Evolutionary conservation across 2,329 filamentous ascomycete genomes (phyloP), one percentile per base, ranked within the genome.

Genomic region (Penicillium brevicompactum): DNA sequence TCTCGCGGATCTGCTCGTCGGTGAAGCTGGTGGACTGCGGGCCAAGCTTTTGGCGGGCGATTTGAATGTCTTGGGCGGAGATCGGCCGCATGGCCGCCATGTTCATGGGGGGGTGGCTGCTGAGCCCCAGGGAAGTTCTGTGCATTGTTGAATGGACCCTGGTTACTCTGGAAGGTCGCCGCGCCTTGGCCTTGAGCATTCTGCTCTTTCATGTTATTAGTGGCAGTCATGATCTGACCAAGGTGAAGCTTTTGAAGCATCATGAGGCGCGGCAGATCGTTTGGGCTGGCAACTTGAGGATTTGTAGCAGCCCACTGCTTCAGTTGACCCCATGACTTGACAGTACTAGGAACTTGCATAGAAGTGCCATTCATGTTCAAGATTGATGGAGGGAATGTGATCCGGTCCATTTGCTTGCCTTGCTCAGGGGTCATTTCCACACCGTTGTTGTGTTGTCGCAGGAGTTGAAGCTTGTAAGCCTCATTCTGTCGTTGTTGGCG

Each of bases 251-350:
- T 74, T 56, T 79, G 77, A 14, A 77, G 58, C 18, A 65, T 67
- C 50, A 71, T 63, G 13, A 82, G 61, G 51, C 74, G 79, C 5
- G 71, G 60, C 16, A 76, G 51, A 43, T 75, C 76, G 4, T 74
- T 71, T 9, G 71, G 73, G 16, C 74, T 76, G 46, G 80, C 60
- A 5, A 73, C 70, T 46, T 73, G 71, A 14, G 73, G 71, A 53
- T 84, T 84, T 42, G 78, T 71, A 27, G 67, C 63, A 14, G 78
- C 78, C 74, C 81, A 83, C 49, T 79, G 71, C 67, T 85, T 86
- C 6, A 86, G 71, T 53, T 84, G 79, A 8, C 78, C 78, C 84
- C 84, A 86, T 2, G 77, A 80, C 60, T 77, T 80, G 22, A 85
- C 72, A 11, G 79, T 69, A 27, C 77, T 78, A 5, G 83, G 82